A percentile compares a stretch with the other conserved stretches of the same genome.
These are phyloP conservation scores for Botrytis porri DNA, from an alignment of 2,329 filamentous ascomycete species.

Conservation along the genomic window DNA sequence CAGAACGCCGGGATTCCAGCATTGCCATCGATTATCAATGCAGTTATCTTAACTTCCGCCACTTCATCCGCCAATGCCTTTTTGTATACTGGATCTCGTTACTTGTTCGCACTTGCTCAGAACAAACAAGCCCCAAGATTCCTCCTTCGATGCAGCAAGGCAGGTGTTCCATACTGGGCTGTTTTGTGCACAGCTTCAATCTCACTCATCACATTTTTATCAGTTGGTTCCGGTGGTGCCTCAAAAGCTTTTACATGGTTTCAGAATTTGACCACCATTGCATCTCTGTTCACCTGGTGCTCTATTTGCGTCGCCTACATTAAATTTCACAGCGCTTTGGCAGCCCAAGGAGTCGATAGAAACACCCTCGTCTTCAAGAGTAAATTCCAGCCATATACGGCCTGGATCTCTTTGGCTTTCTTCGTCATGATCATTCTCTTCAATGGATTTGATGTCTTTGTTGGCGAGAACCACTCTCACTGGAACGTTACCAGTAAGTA, in stretches of 20 bases:
- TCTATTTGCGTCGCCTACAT: constrained; percentile 70
- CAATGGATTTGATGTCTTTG: constrained; percentile 72
- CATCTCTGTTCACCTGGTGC: constrained; percentile 70
- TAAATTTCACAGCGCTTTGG: constrained; percentile 66
- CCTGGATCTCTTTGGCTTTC: constrained; percentile 60
- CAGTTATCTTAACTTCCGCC: constrained; percentile 65
- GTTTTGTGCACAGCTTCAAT: constrained; percentile 64
- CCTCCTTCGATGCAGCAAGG: constrained; percentile 57
- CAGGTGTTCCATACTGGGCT: constrained; percentile 69
- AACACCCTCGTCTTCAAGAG: constrained; percentile 68
- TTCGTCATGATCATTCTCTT: constrained; percentile 72
- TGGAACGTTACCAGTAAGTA: constrained; percentile 60
- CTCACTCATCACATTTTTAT: constrained; percentile 69
- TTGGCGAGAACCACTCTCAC: constrained; percentile 50
- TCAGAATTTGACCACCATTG: constrained; percentile 62
- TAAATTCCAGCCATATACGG: constrained; percentile 66
- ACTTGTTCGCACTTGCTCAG: constrained; percentile 48
- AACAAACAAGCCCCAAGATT: constrained; percentile 64
- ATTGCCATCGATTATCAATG: constrained; percentile 70
- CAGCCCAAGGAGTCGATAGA: constrained; percentile 66
- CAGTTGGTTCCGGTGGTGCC: constrained; percentile 53
- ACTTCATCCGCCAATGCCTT: constrained; percentile 39
- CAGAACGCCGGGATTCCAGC: constrained; percentile 59
- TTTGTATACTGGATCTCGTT: constrained; percentile 36
- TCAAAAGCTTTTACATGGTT: constrained; percentile 43